These are phyloP conservation scores for Yamadazyma mexicana DNA, from an alignment of 1,139 yeast genomes.

Conservation along the genomic window DNA sequence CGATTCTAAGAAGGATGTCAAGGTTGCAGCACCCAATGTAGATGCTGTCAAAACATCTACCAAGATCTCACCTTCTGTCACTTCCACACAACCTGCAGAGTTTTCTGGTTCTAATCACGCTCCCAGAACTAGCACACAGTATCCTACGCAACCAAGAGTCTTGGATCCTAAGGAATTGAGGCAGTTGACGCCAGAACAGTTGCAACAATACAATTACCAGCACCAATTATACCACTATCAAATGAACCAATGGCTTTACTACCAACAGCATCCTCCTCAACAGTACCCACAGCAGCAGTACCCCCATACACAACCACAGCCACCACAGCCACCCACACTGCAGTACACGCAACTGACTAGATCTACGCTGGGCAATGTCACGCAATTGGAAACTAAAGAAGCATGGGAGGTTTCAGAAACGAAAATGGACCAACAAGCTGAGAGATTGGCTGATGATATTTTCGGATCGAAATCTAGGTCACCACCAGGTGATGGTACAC, in stretches of 20 bases:
- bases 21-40: background rate
- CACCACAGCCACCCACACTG: background rate
- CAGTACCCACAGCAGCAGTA: background rate
- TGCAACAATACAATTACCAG: constrained; percentile 23
- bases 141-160: constrained; percentile 21
- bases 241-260: constrained; percentile 18
- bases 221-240: constrained; percentile 25
- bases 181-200: constrained; percentile 22
- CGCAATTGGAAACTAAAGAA: constrained; percentile 31
- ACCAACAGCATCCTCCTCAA: constrained; percentile 8
- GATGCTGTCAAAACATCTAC: background rate
- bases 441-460: constrained; percentile 43
- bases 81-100: background rate
- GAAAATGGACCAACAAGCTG: constrained; percentile 30
- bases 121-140: background rate
- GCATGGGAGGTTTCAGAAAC: constrained; percentile 35
- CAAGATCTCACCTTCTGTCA: background rate
- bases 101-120: background rate
- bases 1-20: background rate
- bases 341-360: too few species aligned
- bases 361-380: background rate
- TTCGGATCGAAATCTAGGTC: constrained; percentile 23
- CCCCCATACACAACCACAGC: background rate
- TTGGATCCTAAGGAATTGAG: constrained; percentile 18
- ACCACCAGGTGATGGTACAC: constrained; percentile 13